A percentile compares a stretch with the other conserved stretches of the same genome.
Conservation (phyloP, 2,329 filamentous ascomycete genomes). For the Colletotrichum melonis region DNA sequence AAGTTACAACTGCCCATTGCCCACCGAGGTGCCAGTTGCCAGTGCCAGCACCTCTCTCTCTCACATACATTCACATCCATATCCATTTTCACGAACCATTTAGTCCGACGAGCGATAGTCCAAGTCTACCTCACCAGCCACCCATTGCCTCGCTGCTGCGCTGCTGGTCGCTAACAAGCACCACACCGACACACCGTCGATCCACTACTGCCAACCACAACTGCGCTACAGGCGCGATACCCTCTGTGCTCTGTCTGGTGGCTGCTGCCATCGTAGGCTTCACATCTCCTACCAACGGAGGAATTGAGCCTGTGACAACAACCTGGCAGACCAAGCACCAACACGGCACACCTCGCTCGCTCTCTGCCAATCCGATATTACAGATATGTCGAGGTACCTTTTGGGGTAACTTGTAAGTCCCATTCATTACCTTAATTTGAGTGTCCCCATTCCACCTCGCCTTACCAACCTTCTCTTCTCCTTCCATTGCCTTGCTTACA, state of each 20-base stretch:
- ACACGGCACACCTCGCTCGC: not conserved
- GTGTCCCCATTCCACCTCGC: not conserved
- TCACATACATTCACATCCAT: not conserved
- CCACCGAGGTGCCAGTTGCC: no score
- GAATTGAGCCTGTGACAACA: not conserved
- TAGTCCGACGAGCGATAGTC: no score
- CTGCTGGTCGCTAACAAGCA: not conserved
- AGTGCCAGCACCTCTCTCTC: no score
- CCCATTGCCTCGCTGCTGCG: not conserved
- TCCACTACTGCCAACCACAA: conserved; percentile 21
- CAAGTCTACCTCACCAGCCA: not conserved
- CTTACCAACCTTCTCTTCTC: conserved; percentile 8
- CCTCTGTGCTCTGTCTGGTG: conserved; percentile 10
- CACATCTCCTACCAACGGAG: conserved; percentile 2
- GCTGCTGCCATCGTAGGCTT: conserved; percentile 21
- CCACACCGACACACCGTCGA: conserved; percentile 2
- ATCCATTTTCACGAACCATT: not conserved
- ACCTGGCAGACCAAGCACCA: not conserved
- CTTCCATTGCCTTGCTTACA: conserved; percentile 6
- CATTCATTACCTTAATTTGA: not conserved
- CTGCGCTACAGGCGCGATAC: conserved; percentile 7
- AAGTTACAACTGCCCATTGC: no score
- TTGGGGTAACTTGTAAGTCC: no score
- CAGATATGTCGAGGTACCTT: not conserved
- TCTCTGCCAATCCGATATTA: not conserved